Base-by-base conservation (phyloP, 164 flowering plant genomes). In the Dillenia suffruticosa region DNA sequence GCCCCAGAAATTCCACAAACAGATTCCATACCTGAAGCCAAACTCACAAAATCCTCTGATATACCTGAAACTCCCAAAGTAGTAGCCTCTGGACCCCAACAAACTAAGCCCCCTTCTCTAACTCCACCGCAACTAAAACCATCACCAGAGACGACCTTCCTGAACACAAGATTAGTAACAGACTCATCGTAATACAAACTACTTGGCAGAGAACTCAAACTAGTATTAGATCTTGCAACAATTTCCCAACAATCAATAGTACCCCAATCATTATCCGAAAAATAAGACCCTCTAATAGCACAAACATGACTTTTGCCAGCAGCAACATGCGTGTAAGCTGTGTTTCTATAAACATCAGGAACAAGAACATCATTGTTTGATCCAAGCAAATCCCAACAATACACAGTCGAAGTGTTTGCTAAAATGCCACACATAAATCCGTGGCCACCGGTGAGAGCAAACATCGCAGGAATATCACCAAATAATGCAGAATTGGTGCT, bases 221-320 rank as follows among this genome's bases (percentile, higher is more conserved):
- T 67, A 5, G 49, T 61, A 50, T 61, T 71, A 7, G 59, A 46
- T 15, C 24, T 55, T 15, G 32, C 57, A 55, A 61, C 63, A 16
- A 89, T 71, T 10, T 76, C 85, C 96, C 96, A 92, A 45, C 98
- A 92, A 70, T 92, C 98, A 45, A 92, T 84, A 2, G 61, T 61
- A 0, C 90, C 89, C n/a, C 72, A 74, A 65, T 78, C 80, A 13
- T 65, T 62, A 9, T 72, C 80, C 2, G 88, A 77, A 45, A 66
- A 89, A 49, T 89, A 92, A 52, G 81, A 76, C 19, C 98, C 98
- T 68, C 89, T 72, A 51, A 89, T 67, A 9, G 92, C 98, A 63
- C 98, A 92, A 1, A 92, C 96, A 51, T 92, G 98, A 61, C 69
- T 75, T 63, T 69, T 75, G 0, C 98, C 98, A 15, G 98, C 84